Percentiles rank a stretch among this genome's conserved stretches.
phyloP scores from a whole-genome alignment of 2,329 filamentous ascomycete genomes.

The Sporothrix inflata region DNA sequence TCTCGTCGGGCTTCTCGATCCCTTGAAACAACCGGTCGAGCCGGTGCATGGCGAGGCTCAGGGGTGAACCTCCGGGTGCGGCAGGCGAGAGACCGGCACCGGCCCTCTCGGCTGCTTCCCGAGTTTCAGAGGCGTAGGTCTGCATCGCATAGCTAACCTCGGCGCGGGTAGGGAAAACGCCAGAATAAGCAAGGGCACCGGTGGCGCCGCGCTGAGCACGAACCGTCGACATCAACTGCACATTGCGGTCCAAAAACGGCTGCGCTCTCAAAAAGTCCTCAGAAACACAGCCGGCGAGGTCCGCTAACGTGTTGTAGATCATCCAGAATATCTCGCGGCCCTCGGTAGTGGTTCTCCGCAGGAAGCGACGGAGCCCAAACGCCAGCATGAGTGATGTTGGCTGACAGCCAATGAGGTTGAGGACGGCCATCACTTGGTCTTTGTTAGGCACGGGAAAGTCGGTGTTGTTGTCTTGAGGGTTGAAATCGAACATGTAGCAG shows the following conservation, averaged over 20 bases:
- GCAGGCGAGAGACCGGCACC: background rate
- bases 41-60: background rate
- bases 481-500: conserved; percentile 18
- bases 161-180: conserved; percentile 12
- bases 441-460: background rate
- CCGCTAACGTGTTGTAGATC: background rate
- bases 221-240: conserved; percentile 9
- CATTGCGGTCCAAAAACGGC: conserved; percentile 16
- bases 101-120: background rate
- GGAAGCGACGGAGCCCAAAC: background rate
- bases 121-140: background rate
- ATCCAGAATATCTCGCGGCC: conserved; percentile 9
- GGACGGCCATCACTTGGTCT: background rate
- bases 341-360: background rate
- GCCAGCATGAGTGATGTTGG: conserved; percentile 21
- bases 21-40: background rate
- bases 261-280: background rate
- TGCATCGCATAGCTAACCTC: conserved; percentile 21
- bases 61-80: background rate
- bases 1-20: background rate
- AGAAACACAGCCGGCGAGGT: background rate
- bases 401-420: conserved; percentile 13
- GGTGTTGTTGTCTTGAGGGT: background rate
- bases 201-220: conserved; percentile 14
- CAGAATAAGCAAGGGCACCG: background rate